Conservation (phyloP, 2,329 filamentous ascomycete genomes). For the Xylariaceae sp. region DNA sequence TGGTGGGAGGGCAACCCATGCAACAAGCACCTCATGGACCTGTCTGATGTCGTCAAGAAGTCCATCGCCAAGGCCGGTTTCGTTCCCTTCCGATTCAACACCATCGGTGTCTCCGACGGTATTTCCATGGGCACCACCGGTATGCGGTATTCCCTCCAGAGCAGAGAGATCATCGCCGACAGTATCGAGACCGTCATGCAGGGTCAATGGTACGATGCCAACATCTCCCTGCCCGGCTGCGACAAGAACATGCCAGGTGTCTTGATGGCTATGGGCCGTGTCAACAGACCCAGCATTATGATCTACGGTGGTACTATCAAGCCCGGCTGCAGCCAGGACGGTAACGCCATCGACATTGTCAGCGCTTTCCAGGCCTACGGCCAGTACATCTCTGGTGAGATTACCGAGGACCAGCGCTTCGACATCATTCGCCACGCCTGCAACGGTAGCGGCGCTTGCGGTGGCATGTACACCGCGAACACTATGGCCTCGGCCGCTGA, state of each 20-base stretch:
- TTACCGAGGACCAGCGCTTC: conserved; percentile 84
- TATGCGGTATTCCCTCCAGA: conserved; percentile 94
- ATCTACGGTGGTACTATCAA: conserved; percentile 94
- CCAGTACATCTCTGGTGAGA: conserved; percentile 86
- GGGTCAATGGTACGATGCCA: conserved; percentile 97
- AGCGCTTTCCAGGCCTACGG: conserved; percentile 98
- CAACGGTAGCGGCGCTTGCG: conserved; percentile 75
- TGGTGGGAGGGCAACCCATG: conserved; percentile 98
- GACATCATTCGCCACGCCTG: conserved; percentile 94
- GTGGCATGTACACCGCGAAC: conserved; percentile 79
- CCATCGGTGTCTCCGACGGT: conserved; percentile 92
- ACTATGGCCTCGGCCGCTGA: conserved; percentile 72
- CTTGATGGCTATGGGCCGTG: conserved; percentile 85
- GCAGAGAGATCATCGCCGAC: conserved; percentile 93
- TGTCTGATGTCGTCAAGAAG: conserved; percentile 68
- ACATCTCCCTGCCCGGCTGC: conserved; percentile 93
- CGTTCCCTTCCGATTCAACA: conserved; percentile 97
- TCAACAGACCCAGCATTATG: conserved; percentile 94
- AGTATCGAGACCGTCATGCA: conserved; percentile 99
- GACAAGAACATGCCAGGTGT: conserved; percentile 99
- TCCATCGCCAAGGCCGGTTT: conserved; percentile 66
- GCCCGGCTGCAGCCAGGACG: conserved; percentile 75
- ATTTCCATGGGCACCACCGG: conserved; percentile 98
- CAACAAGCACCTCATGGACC: conserved; percentile 96
- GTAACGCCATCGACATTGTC: conserved; percentile 83